Evolutionary conservation across 345 rosid genomes (phyloP).

Genomic region (Xanthoceras sorbifolium): DNA sequence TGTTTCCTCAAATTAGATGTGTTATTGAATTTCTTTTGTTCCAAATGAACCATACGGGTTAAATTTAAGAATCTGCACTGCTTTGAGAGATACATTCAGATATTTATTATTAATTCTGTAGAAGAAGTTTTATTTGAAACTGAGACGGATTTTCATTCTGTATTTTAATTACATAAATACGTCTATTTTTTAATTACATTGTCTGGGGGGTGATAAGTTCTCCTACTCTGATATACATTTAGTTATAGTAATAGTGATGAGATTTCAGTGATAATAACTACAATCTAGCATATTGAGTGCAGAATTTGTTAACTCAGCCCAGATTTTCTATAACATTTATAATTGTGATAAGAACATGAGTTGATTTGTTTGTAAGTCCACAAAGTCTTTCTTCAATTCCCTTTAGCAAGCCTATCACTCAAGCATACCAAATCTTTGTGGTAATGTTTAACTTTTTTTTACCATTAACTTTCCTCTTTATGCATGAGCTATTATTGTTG

Average conservation of each 20-base stretch:
- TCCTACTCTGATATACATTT: neutral
- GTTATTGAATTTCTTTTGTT: neutral
- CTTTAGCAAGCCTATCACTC: neutral
- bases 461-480: slow-evolving; percentile 8
- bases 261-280: neutral
- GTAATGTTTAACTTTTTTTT: neutral
- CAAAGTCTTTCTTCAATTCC: neutral
- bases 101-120: neutral
- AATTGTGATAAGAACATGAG: neutral
- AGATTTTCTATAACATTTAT: neutral
- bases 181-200: too few relatives aligned
- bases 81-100: neutral
- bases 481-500: neutral
- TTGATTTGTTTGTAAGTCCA: neutral
- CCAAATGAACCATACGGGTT: neutral
- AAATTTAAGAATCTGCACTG: neutral
- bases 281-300: neutral
- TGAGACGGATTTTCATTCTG: too few relatives aligned
- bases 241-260: neutral
- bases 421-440: neutral
- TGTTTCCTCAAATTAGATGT: neutral
- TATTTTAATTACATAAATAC: too few relatives aligned
- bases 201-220: too few relatives aligned
- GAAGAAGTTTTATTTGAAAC: neutral
- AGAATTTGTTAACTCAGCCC: neutral